These are phyloP conservation scores for Lolium multiflorum DNA, from an alignment of 176 grass and related monocot genomes.

Conservation along the genomic window DNA sequence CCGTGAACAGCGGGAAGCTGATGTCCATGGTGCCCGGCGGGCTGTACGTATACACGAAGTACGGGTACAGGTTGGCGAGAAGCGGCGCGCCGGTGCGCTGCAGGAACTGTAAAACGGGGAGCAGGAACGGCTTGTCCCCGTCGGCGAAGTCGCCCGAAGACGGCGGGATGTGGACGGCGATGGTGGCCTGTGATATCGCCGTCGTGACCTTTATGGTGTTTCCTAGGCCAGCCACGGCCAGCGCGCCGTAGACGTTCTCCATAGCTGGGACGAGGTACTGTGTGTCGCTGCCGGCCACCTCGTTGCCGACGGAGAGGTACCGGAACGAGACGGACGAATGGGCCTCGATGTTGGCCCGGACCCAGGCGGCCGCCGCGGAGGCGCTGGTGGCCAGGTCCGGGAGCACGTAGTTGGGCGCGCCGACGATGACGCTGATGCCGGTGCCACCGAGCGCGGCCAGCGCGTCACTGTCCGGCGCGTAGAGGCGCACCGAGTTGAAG, in stretches of 20 bases:
- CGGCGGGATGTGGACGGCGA: constrained; percentile 54
- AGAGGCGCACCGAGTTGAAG: constrained; percentile 45
- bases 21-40: constrained; percentile 17
- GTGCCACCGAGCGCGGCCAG: constrained; percentile 34
- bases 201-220: constrained; percentile 50
- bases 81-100: constrained; percentile 53
- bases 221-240: constrained; percentile 28
- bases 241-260: constrained; percentile 44
- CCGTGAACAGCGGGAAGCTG: constrained; percentile 60
- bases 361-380: constrained; percentile 27
- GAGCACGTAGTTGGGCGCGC: constrained; percentile 39
- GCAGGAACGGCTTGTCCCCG: constrained; percentile 39
- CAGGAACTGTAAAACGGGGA: constrained; percentile 52
- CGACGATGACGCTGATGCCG: constrained; percentile 49
- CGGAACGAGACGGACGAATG: constrained; percentile 42
- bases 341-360: constrained; percentile 37
- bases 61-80: constrained; percentile 66
- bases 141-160: constrained; percentile 52
- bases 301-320: constrained; percentile 54
- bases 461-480: constrained; percentile 25
- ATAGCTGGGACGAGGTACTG: constrained; percentile 55
- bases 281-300: constrained; percentile 41
- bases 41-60: constrained; percentile 53
- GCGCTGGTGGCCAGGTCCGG: not conserved
- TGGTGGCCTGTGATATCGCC: constrained; percentile 54